Evolutionary conservation across 345 rosid species (phyloP), one percentile per base, ranked within the genome.

Genomic region (Brassica nigra): DNA sequence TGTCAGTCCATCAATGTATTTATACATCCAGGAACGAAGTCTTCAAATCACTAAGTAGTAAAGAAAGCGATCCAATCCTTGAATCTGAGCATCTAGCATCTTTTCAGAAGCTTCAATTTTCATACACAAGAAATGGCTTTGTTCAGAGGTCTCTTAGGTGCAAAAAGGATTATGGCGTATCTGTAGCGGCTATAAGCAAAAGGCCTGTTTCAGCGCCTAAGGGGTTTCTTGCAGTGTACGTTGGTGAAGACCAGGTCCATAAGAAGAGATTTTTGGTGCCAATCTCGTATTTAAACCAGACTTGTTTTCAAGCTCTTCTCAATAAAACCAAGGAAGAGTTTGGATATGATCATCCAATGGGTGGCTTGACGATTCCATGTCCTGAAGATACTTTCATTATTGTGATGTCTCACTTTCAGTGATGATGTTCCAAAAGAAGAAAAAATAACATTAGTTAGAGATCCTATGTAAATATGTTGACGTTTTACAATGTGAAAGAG

Each of bases 101-200:
- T 49, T 16, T 49, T 30, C 70, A 62, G 0, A 62, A 77, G 70
- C 28, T 30, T 69, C 36, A 9, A 6, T 6, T 29, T 76, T 14
- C 23, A 59, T 37, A 30, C 1, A 69, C 4, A n/a, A 49, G 44
- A 62, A 71, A 78, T 78, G 81, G 76, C 76, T 71, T 78, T 78
- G 6, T 6, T 71, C 5, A 78, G 71, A 71, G 8, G 52, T 54
- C 15, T 74, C 0, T 66, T 79, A 54, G 64, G 77, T 74, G 66
- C 61, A 28, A 78, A 71, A 49, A 78, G 57, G 15, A 54, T 70
- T 9, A 5, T 78, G 75, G 76, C 42, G 80, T 78, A 1, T 77
- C 82, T 29, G 37, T 36, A 66, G 29, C 78, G n/a, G 81, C 44
- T 37, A 37, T 5, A 47, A 47, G 54, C 54, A 47, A 47, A 4